phyloP scores from a whole-genome alignment of 2,329 filamentous ascomycete species.

The Periconia sp. region DNA sequence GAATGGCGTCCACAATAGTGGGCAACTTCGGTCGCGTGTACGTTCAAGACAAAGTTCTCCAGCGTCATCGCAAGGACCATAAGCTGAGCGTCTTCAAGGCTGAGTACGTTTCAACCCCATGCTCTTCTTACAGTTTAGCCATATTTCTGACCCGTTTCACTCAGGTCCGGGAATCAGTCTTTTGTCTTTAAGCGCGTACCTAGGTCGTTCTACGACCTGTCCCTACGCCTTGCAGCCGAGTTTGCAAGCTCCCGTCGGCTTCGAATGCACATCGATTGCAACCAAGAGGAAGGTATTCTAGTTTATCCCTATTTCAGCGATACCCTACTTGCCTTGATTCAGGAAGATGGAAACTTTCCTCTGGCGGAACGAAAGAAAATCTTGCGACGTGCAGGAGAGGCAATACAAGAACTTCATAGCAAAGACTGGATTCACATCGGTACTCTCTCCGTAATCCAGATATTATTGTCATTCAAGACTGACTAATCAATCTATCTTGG shows the following conservation, averaged over 20 bases:
- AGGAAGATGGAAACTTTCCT: constrained; percentile 39
- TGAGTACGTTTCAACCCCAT: constrained; percentile 36
- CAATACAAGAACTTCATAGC: constrained; percentile 44
- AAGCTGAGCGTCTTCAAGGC: constrained; percentile 42
- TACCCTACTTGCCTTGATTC: constrained; percentile 42
- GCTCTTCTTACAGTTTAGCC: constrained; percentile 14
- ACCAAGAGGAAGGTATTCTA: constrained; percentile 39
- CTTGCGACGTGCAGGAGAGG: constrained; percentile 39
- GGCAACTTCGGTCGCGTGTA: constrained; percentile 47
- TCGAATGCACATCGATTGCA: constrained; percentile 47
- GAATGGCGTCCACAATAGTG: constrained; percentile 42
- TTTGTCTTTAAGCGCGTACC: constrained; percentile 44
- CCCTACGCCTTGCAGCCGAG: constrained; percentile 38
- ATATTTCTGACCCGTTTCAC: constrained; percentile 20
- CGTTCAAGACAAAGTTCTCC: constrained; percentile 37
- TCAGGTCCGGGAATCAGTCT: constrained; percentile 36
- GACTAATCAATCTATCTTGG: constrained; percentile 25
- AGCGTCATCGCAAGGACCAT: constrained; percentile 32
- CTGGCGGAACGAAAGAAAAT: constrained; percentile 39
- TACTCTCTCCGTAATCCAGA: constrained; percentile 24
- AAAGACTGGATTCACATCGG: constrained; percentile 47
- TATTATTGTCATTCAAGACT: constrained; percentile 17
- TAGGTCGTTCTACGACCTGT: constrained; percentile 39
- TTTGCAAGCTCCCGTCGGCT: constrained; percentile 39
- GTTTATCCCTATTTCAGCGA: constrained; percentile 44